These are phyloP conservation scores for Sechiopsis laciniata DNA, from an alignment of 306 rosid genomes.

Conservation along the genomic window DNA sequence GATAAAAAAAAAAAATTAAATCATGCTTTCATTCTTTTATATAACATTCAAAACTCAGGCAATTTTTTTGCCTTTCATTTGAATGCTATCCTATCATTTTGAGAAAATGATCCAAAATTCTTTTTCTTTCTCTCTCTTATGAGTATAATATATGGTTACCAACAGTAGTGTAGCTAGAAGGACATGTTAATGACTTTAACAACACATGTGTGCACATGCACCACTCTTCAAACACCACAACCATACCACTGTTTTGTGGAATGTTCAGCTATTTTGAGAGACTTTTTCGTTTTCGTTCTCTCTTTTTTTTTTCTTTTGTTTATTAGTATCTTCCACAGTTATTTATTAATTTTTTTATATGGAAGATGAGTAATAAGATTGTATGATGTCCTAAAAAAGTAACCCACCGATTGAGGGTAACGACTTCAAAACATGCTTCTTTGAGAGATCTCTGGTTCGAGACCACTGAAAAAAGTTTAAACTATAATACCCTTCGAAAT, in stretches of 20 bases:
- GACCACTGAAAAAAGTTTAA: no score
- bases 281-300: no score
- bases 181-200: neutral
- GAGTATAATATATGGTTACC: neutral
- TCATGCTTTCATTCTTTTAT: no score
- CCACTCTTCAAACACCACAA: neutral
- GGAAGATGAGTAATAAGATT: no score
- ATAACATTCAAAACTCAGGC: neutral
- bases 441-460: no score
- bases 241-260: slow-evolving; percentile 14
- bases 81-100: neutral
- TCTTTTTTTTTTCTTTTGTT: neutral
- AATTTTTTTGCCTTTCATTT: neutral
- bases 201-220: slow-evolving; percentile 18
- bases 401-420: no score
- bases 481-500: no score
- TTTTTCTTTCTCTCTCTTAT: neutral
- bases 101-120: neutral
- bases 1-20: no score
- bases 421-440: no score
- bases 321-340: no score
- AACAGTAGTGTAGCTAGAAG: neutral
- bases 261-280: slow-evolving; percentile 6
- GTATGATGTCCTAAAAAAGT: no score
- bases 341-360: no score